Evolutionary conservation across 2,329 filamentous ascomycete genomes (phyloP).

Genomic region (Aspergillus arachidicola): DNA sequence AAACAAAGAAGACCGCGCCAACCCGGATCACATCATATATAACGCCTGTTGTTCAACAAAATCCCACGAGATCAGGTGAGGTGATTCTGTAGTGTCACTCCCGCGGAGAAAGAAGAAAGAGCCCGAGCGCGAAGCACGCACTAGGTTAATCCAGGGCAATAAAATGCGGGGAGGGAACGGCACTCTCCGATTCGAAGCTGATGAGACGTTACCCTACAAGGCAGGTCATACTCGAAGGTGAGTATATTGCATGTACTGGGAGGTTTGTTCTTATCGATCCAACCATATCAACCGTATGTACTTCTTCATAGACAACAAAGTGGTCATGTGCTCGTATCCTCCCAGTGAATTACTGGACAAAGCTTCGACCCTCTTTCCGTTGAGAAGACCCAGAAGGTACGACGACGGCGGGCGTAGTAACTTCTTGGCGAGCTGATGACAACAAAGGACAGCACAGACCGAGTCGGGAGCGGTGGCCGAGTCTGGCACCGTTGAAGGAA

Average conservation of each 20-base stretch:
- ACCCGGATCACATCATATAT: background rate
- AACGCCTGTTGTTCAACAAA: background rate
- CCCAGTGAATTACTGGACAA: background rate
- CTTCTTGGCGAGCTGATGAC: slow-evolving; percentile 4
- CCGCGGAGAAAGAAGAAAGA: slow-evolving; percentile 1
- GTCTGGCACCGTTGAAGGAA: background rate
- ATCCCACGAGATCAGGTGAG: background rate
- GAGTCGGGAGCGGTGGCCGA: background rate
- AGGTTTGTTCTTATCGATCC: background rate
- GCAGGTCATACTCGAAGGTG: background rate
- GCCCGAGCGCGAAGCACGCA: slow-evolving; percentile 1
- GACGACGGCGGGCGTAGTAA: background rate
- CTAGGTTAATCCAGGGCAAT: slow-evolving; percentile 1
- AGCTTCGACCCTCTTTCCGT: background rate
- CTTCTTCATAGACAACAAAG: background rate
- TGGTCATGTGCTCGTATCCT: background rate
- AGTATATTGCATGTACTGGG: background rate
- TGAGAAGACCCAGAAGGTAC: background rate
- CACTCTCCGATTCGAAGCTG: background rate
- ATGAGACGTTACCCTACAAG: background rate
- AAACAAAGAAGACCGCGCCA: background rate
- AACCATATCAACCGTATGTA: background rate
- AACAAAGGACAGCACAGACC: slow-evolving; percentile 5
- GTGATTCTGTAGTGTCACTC: background rate
- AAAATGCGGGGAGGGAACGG: slow-evolving; percentile 1